Conservation (phyloP, 495 filamentous ascomycete genomes). For the Aspergillus hancockii region DNA sequence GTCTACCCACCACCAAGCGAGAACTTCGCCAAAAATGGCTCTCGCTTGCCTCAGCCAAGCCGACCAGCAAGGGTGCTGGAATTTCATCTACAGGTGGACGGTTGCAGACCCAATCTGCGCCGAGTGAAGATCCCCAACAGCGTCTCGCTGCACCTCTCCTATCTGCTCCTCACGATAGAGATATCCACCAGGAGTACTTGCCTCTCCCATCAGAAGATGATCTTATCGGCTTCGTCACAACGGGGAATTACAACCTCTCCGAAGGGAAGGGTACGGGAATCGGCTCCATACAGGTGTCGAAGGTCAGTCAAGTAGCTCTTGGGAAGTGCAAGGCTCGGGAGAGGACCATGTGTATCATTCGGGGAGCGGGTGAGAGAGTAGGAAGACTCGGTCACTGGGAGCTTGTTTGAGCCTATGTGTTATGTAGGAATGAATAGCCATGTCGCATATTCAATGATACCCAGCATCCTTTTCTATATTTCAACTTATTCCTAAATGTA, state of each 20-base stretch:
- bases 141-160: constrained; percentile 56
- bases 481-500: not conserved
- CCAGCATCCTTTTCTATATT: constrained; percentile 5
- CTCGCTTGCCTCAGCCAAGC: constrained; percentile 26
- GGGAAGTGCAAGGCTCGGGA: constrained; percentile 28
- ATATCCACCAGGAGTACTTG: constrained; percentile 55
- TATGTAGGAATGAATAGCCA: not conserved
- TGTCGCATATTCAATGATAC: constrained; percentile 19
- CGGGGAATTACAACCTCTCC: constrained; percentile 78
- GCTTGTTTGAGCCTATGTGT: constrained; percentile 45
- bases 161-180: constrained; percentile 24
- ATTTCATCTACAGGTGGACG: constrained; percentile 5
- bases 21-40: constrained; percentile 57
- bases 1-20: constrained; percentile 55
- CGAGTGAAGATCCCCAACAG: constrained; percentile 44
- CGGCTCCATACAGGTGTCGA: constrained; percentile 65
- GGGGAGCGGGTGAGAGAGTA: constrained; percentile 72
- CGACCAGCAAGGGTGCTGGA: constrained; percentile 2
- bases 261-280: constrained; percentile 77
- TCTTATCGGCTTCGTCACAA: constrained; percentile 89
- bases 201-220: constrained; percentile 71
- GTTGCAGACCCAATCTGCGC: not conserved
- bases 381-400: constrained; percentile 85
- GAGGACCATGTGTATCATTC: constrained; percentile 70
- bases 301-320: constrained; percentile 39